phyloP scores from a whole-genome alignment of 2,329 filamentous ascomycete genomes.

The Diaporthe vaccinii region DNA sequence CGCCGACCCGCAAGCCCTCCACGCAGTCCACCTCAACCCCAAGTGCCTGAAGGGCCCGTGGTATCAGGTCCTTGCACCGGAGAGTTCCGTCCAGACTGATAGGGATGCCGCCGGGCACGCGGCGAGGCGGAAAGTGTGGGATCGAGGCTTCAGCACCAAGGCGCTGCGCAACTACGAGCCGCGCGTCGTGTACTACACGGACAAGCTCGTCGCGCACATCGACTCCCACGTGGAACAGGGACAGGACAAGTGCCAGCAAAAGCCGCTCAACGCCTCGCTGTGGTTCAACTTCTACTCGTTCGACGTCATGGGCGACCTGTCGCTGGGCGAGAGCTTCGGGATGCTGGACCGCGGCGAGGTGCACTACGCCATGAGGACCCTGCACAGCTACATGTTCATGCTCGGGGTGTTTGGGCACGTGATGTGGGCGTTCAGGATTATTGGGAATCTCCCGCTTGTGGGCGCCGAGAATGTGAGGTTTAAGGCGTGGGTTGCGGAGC shows the following conservation, averaged over 20 bases:
- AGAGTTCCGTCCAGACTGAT: slow-evolving; percentile 27
- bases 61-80: slow-evolving; percentile 14
- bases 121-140: slow-evolving; percentile 32
- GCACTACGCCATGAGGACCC: slow-evolving; percentile 23
- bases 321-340: slow-evolving; percentile 35
- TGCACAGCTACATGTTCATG: slow-evolving; percentile 36
- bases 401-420: slow-evolving; percentile 28
- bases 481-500: slow-evolving; percentile 30
- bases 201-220: slow-evolving; percentile 46
- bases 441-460: slow-evolving; percentile 13
- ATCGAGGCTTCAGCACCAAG: slow-evolving; percentile 34
- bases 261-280: slow-evolving; percentile 47
- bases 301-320: slow-evolving; percentile 38
- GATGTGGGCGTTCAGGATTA: slow-evolving; percentile 27
- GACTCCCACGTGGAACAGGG: slow-evolving; percentile 42
- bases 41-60: slow-evolving; percentile 32
- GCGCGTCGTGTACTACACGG: slow-evolving; percentile 45
- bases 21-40: slow-evolving; percentile 16
- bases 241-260: slow-evolving; percentile 33
- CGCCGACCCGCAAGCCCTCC: slow-evolving; percentile 23
- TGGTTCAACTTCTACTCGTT: slow-evolving; percentile 52
- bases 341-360: slow-evolving; percentile 34
- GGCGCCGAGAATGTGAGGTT: slow-evolving; percentile 25
- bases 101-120: slow-evolving; percentile 1
- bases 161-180: slow-evolving; percentile 48